Percentiles rank a stretch among this genome's conserved stretches.
These are phyloP conservation scores for Kodamaea nitidulidarum DNA, from an alignment of 805 yeast genomes.

Conservation along the genomic window DNA sequence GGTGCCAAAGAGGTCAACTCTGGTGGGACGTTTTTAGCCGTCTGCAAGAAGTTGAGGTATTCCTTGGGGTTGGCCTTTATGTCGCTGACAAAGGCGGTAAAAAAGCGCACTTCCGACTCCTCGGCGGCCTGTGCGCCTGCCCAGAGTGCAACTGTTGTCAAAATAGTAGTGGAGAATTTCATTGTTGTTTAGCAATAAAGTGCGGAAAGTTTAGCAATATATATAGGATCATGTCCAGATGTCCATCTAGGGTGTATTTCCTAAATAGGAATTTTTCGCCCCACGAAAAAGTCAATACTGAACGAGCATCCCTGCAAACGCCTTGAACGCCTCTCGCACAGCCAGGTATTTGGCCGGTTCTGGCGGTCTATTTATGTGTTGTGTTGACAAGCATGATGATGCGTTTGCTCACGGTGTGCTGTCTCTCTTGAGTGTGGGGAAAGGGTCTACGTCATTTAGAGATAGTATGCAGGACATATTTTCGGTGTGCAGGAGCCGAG, in stretches of 20 bases:
- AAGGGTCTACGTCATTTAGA: no score
- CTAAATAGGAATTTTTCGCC: neutral
- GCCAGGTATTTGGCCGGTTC: no score
- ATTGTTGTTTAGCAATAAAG: neutral
- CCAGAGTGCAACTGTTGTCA: conserved; percentile 15
- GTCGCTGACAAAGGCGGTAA: conserved; percentile 38
- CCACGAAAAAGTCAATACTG: neutral
- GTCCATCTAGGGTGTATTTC: neutral
- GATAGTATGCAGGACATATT: no score
- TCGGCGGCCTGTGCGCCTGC: conserved; percentile 18
- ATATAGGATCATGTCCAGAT: neutral
- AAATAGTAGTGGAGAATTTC: neutral
- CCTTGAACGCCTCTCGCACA: neutral
- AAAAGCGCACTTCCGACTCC: conserved; percentile 18
- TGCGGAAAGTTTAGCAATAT: neutral
- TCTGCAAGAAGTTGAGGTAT: conserved; percentile 29
- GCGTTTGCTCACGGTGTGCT: no score
- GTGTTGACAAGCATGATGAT: no score
- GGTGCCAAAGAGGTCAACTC: conserved; percentile 29
- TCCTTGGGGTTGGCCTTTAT: conserved; percentile 26
- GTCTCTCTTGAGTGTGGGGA: no score
- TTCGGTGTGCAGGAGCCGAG: no score
- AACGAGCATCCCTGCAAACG: neutral
- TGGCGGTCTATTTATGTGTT: no score
- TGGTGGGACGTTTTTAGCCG: conserved; percentile 23